Evolutionary conservation across 202 grass and related monocot genomes (phyloP).

Genomic region (Dendrocalamus latiflorus): DNA sequence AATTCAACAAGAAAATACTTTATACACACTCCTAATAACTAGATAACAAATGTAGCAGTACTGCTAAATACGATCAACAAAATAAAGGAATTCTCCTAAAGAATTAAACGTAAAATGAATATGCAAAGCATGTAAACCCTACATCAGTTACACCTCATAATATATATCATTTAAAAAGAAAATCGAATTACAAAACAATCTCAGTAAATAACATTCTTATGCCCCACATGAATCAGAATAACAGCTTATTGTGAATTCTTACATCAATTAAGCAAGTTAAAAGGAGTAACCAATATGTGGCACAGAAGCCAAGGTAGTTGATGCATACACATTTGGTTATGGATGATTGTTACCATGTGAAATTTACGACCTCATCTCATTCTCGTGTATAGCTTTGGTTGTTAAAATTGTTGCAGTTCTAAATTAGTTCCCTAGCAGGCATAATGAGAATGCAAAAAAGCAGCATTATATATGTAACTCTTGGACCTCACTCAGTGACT

Average conservation of each 20-base stretch:
- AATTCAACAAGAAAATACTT: constrained; percentile 18
- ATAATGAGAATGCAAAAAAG: not conserved
- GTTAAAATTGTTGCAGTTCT: not conserved
- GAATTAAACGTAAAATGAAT: not conserved
- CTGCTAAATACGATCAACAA: constrained; percentile 4
- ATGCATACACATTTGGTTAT: not conserved
- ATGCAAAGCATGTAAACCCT: not conserved
- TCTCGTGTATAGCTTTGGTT: not conserved
- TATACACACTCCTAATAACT: not conserved
- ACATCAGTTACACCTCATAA: not conserved
- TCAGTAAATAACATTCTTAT: not conserved
- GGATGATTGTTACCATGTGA: not conserved
- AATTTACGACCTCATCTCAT: not conserved
- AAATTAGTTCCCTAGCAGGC: not conserved
- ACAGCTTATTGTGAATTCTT: not conserved
- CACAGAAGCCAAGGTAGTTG: not conserved
- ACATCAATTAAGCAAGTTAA: constrained; percentile 10
- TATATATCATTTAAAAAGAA: not conserved
- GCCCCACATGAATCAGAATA: not conserved
- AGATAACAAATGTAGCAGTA: not conserved
- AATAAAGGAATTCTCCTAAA: not conserved
- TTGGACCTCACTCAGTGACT: not conserved
- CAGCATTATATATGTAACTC: not conserved
- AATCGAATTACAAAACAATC: not conserved
- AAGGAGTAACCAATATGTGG: not conserved